These are phyloP conservation scores for Tolypocladium ophioglossoides DNA, from an alignment of 2,329 filamentous ascomycete species.

Conservation along the genomic window DNA sequence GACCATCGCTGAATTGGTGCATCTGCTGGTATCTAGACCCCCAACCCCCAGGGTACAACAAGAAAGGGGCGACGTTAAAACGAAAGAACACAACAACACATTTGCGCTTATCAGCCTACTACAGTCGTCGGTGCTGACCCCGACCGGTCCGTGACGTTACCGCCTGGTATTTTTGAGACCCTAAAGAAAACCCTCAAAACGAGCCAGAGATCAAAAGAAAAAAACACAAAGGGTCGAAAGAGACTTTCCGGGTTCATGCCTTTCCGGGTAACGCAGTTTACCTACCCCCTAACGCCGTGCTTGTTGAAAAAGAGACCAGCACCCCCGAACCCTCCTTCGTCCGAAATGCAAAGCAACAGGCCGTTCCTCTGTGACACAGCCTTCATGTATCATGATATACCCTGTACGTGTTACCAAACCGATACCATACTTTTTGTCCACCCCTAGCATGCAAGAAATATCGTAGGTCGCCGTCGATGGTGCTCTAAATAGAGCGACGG, in stretches of 20 bases:
- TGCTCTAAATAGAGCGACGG: background rate
- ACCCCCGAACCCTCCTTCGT: constrained; percentile 1
- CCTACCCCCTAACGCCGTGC: constrained; percentile 22
- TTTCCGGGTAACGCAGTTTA: background rate
- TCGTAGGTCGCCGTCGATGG: background rate
- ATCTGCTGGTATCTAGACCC: background rate
- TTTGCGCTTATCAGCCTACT: background rate
- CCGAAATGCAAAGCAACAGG: constrained; percentile 3
- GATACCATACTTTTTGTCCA: constrained; percentile 1
- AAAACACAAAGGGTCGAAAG: constrained; percentile 1
- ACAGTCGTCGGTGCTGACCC: too few relatives aligned
- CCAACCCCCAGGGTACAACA: background rate
- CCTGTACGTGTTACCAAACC: constrained; percentile 17
- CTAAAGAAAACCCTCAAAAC: background rate
- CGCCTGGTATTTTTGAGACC: too few relatives aligned
- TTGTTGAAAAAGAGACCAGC: constrained; percentile 10
- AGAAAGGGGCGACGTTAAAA: background rate
- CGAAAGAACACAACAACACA: background rate
- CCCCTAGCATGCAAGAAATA: background rate
- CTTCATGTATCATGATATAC: constrained; percentile 17
- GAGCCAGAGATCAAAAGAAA: background rate
- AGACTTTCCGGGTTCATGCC: background rate
- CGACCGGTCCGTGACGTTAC: too few relatives aligned
- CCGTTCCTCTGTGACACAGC: background rate
- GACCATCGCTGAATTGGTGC: background rate